These are phyloP conservation scores for Erythrophleum fordii DNA, from an alignment of 306 rosid genomes.

Conservation along the genomic window DNA sequence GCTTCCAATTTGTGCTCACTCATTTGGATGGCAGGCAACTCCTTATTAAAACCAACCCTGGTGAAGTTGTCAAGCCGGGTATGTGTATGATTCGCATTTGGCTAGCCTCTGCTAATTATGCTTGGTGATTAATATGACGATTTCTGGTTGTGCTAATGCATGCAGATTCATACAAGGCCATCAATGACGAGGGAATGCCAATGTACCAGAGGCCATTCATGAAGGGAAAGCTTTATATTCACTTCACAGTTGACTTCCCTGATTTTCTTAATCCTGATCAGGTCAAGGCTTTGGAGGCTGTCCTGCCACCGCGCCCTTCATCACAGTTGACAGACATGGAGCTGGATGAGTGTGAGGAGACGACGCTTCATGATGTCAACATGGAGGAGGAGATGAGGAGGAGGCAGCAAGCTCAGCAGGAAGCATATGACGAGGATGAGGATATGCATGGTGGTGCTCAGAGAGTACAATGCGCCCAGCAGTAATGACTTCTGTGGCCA, in stretches of 20 bases:
- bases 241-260: conserved; percentile 87
- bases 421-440: conserved; percentile 85
- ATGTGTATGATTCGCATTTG: conserved; percentile 24
- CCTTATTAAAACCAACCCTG: conserved; percentile 87
- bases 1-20: conserved; percentile 79
- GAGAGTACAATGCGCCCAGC: conserved; percentile 97
- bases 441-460: conserved; percentile 94
- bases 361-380: conserved; percentile 82
- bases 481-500: conserved; percentile 42
- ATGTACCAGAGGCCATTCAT: conserved; percentile 88
- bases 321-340: conserved; percentile 82
- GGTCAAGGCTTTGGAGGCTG: conserved; percentile 62
- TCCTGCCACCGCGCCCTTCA: conserved; percentile 66
- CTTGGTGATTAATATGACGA: background rate
- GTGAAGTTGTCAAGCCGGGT: conserved; percentile 96
- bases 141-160: background rate
- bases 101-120: background rate
- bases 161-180: conserved; percentile 84
- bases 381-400: conserved; percentile 87
- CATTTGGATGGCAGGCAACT: conserved; percentile 91
- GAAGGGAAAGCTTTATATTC: conserved; percentile 93
- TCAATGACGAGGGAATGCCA: conserved; percentile 95
- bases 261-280: conserved; percentile 68
- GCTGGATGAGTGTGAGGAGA: conserved; percentile 94
- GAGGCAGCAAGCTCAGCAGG: conserved; percentile 72